Conservation (phyloP, 495 filamentous ascomycete species). For the Annulohypoxylon nitens region DNA sequence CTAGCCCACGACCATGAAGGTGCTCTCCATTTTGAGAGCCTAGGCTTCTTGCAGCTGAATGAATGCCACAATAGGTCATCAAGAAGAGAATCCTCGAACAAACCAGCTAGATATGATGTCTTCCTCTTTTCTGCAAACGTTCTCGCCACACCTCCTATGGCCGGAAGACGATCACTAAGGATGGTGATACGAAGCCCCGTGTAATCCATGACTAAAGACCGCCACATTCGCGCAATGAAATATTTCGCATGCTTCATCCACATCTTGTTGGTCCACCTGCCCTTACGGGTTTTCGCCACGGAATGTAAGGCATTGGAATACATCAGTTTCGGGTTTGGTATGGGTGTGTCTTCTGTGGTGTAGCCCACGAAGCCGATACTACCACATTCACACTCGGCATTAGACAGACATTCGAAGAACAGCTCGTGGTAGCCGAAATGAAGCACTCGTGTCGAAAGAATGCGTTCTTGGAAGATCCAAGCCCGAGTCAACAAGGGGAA, state of each 20-base stretch:
- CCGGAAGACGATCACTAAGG: constrained; percentile 2
- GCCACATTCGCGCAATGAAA: constrained; percentile 7
- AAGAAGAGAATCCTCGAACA: constrained; percentile 5
- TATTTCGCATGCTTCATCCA: constrained; percentile 1
- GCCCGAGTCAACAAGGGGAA: constrained; percentile 5
- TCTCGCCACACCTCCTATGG: background rate
- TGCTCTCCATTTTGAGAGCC: constrained; percentile 6
- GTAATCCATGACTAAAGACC: constrained; percentile 7
- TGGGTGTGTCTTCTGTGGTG: background rate
- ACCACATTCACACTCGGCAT: background rate
- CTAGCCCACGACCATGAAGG: constrained; percentile 18
- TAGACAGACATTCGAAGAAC: constrained; percentile 7
- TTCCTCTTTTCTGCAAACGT: constrained; percentile 1
- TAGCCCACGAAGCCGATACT: background rate
- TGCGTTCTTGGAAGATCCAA: constrained; percentile 16
- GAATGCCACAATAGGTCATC: constrained; percentile 8
- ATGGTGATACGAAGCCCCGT: background rate
- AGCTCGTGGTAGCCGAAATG: constrained; percentile 6
- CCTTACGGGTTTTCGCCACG: background rate
- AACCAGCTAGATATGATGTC: constrained; percentile 10
- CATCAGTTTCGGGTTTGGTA: background rate
- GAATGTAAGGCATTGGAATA: background rate
- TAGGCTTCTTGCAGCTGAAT: background rate
- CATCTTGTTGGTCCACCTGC: background rate
- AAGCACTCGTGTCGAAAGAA: background rate